Base-by-base conservation (phyloP, 768 basidiomycete species). In the Russula sp. region DNA sequence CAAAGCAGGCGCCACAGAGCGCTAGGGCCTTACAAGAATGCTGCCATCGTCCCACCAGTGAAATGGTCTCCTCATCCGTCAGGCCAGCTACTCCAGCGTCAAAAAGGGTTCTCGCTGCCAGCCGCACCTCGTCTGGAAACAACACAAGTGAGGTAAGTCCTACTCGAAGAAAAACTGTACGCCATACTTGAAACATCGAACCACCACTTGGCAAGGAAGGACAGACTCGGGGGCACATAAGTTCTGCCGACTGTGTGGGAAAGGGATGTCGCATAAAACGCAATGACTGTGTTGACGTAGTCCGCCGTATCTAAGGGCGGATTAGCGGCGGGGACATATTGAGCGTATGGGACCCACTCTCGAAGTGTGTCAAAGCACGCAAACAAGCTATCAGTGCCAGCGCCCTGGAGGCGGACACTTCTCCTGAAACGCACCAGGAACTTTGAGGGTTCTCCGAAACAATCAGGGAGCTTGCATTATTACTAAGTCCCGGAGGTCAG, bases 211-310 rank as follows among this genome's bases (percentile, higher is more conserved):
- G 88, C 91, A 49, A 97, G 78, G 68, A 82, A 86, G 2, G 84
- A 79, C 6, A 97, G 77, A 64, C 85, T 87, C 0, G 95, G 89
- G 6, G 83, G 72, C 57, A 83, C 78, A 69, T 86, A 95, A 2
- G 72, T 70, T 0, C 76, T 68, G 1, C 91, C 91, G 13, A 91
- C 80, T 8, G 75, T 75, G 18, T 81, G 76, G 1, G 82, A 79
- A 34, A 98, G 76, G 2, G 89, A 86, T 0, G 87, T 82, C 0
- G 87, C 80, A 72, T 94, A 97, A 72, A 91, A 96, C 0, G 87
- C 80, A 64, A 89, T 86, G 22, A 91, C 83, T 1, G 87, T 85
- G 64, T 83, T 87, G 16, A 87, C 87, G 34, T 79, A 79, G 56
- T 87, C 84, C 56, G 86, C 80, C 5, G 85, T 77, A 44, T 90